A percentile compares a stretch with the other conserved stretches of the same genome.
These are phyloP conservation scores for Plasmopara halstedii DNA, from an alignment of 352 stramenopile species.

Conservation along the genomic window DNA sequence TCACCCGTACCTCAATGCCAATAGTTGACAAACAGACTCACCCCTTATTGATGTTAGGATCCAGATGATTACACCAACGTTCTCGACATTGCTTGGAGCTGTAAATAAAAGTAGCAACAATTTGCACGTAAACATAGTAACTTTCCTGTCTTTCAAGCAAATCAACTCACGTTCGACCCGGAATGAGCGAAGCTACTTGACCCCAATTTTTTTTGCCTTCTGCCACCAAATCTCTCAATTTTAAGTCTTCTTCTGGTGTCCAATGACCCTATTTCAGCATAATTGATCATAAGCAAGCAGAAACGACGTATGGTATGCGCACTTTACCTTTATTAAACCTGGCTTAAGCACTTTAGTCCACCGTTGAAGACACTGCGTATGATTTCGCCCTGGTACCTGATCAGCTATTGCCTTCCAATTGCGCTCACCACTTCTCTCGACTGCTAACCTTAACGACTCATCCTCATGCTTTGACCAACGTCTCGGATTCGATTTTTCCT, in stretches of 20 bases:
- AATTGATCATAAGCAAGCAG: conserved; percentile 4
- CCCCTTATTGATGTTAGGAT: conserved; percentile 91
- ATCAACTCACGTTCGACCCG: conserved; percentile 65
- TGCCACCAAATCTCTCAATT: conserved; percentile 74
- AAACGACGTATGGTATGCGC: no score
- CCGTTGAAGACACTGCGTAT: conserved; percentile 90
- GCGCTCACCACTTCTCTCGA: conserved; percentile 79
- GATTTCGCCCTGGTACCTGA: conserved; percentile 85
- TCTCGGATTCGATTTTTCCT: conserved; percentile 80
- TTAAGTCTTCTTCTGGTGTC: conserved; percentile 86
- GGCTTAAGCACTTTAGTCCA: conserved; percentile 92
- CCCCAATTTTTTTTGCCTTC: conserved; percentile 89
- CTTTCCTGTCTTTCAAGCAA: background rate
- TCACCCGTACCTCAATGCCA: background rate
- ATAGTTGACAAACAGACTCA: conserved; percentile 19
- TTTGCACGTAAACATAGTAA: conserved; percentile 3
- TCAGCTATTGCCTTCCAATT: conserved; percentile 90
- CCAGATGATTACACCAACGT: conserved; percentile 88
- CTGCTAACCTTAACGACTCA: conserved; percentile 71
- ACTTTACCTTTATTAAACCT: conserved; percentile 85
- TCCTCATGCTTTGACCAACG: conserved; percentile 83
- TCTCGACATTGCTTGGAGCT: conserved; percentile 91
- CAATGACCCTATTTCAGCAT: conserved; percentile 68
- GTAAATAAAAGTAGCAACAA: conserved; percentile 2
- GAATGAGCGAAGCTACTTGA: conserved; percentile 73